Percentiles rank a stretch among this genome's conserved stretches.
Evolutionary conservation across 306 rosid species (phyloP).

Genomic region (Crotalaria pallida): DNA sequence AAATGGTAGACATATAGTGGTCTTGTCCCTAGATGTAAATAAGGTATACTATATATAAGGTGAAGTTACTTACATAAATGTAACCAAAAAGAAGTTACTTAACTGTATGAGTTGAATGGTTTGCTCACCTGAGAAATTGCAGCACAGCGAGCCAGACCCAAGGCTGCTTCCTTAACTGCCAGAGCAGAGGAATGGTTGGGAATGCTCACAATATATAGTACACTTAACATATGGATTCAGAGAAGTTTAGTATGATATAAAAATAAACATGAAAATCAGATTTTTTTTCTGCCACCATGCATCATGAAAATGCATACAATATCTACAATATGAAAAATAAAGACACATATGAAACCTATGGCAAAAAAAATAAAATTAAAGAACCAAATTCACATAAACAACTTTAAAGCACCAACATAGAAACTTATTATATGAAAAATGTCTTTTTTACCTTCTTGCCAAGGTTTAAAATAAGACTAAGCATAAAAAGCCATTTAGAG

Average conservation of each 20-base stretch:
- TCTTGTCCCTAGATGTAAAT: background rate
- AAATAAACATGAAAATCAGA: background rate
- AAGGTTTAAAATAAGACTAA: too few species aligned
- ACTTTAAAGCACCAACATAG: too few species aligned
- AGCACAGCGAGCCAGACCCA: conserved; percentile 95
- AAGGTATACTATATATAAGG: background rate
- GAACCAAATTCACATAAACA: too few species aligned
- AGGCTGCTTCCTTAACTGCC: conserved; percentile 58
- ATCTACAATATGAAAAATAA: too few species aligned
- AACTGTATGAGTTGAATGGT: background rate
- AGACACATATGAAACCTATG: too few species aligned
- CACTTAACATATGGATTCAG: conserved; percentile 48
- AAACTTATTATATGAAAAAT: too few species aligned
- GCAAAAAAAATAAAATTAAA: too few species aligned
- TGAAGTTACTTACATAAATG: too few species aligned
- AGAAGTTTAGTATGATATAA: background rate
- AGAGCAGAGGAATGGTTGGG: conserved; percentile 96
- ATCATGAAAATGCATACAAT: too few species aligned
- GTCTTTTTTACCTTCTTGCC: too few species aligned
- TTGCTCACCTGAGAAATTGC: conserved; percentile 75
- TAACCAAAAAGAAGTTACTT: background rate
- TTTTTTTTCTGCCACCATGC: background rate
- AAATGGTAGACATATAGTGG: background rate
- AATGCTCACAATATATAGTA: conserved; percentile 82
- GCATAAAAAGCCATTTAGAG: too few species aligned